Conservation (phyloP, 768 basidiomycete species). For the Tricholoma hemisulphureum region DNA sequence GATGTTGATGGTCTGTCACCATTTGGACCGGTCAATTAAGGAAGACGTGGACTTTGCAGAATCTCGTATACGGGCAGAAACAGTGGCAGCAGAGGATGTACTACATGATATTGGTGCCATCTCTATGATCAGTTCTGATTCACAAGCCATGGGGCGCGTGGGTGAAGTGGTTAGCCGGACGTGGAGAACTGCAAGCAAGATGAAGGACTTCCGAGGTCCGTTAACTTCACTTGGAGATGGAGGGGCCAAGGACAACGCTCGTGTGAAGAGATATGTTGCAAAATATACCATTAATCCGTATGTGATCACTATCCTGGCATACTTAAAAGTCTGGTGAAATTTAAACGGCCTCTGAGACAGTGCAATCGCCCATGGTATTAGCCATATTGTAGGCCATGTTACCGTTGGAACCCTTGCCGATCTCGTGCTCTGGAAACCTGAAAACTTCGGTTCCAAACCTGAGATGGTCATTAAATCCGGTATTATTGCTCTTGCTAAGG, state of each 20-base stretch:
- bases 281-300: conserved; percentile 99
- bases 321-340: background rate
- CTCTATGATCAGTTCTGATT: conserved; percentile 94
- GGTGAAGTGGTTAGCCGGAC: conserved; percentile 92
- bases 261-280: conserved; percentile 92
- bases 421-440: conserved; percentile 93
- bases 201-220: conserved; percentile 78
- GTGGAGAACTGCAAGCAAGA: conserved; percentile 97
- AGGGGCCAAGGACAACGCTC: conserved; percentile 73
- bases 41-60: conserved; percentile 97
- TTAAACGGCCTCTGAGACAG: conserved; percentile 36
- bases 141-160: conserved; percentile 98
- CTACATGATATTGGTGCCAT: conserved; percentile 92
- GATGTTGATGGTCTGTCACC: conserved; percentile 99
- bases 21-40: conserved; percentile 85
- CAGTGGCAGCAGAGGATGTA: conserved; percentile 96
- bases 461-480: conserved; percentile 96
- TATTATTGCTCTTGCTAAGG: conserved; percentile 88
- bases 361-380: conserved; percentile 92
- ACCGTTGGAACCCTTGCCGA: conserved; percentile 85
- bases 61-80: conserved; percentile 94
- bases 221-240: conserved; percentile 67
- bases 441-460: conserved; percentile 89
- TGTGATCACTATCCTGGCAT: conserved; percentile 29
- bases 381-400: conserved; percentile 82